Conservation (phyloP, 805 yeast genomes). For the Yarrowia divulgata region DNA sequence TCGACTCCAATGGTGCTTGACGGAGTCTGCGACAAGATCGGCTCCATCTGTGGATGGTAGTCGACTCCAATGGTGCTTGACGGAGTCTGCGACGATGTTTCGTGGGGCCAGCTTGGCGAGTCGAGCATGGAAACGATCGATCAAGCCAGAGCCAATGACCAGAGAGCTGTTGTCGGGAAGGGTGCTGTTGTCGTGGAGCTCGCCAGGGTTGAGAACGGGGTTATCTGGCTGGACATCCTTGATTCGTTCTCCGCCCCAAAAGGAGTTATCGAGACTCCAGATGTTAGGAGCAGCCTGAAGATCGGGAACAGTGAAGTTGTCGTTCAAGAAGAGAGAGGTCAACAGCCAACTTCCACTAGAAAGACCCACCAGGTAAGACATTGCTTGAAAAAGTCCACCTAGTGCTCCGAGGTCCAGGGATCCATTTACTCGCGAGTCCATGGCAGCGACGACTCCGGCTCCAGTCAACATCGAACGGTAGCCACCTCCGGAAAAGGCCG, state of each 20-base stretch:
- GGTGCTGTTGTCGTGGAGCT: conserved; percentile 60
- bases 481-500: conserved; percentile 87
- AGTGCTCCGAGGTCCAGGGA: conserved; percentile 54
- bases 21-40: not conserved
- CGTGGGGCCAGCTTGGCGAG: conserved; percentile 1
- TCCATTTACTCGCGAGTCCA: conserved; percentile 69
- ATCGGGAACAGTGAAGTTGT: conserved; percentile 72
- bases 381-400: conserved; percentile 67
- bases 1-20: conserved; percentile 1
- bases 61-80: conserved; percentile 1
- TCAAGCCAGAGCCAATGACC: not conserved
- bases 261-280: conserved; percentile 71
- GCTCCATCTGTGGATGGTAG: conserved; percentile 5
- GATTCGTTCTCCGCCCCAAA: conserved; percentile 65
- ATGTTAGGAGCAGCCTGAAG: conserved; percentile 57
- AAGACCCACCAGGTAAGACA: conserved; percentile 76
- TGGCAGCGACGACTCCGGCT: conserved; percentile 79
- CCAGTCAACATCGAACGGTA: conserved; percentile 85
- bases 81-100: not conserved
- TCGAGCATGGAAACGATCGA: not conserved
- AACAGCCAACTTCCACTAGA: conserved; percentile 89
- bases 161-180: conserved; percentile 41
- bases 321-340: conserved; percentile 70
- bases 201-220: conserved; percentile 58
- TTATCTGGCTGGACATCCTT: conserved; percentile 22